Conservation (phyloP, 2,329 filamentous ascomycete species). For the Phialophora chinensis region DNA sequence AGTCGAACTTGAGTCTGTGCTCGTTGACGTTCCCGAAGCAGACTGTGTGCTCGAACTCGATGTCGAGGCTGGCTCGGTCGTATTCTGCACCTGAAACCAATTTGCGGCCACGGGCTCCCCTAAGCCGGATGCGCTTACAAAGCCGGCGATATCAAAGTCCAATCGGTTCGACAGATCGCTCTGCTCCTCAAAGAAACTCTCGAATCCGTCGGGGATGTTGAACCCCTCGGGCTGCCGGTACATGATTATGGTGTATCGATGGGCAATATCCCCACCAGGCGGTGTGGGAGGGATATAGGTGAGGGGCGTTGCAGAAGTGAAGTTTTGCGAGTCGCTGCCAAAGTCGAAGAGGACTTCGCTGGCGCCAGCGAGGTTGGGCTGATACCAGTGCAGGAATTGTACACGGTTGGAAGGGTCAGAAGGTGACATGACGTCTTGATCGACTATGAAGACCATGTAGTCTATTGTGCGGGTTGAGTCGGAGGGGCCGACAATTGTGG, state of each 20-base stretch:
- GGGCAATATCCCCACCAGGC: conserved; percentile 37
- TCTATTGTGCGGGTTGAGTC: conserved; percentile 31
- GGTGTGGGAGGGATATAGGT: conserved; percentile 44
- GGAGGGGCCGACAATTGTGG: conserved; percentile 35
- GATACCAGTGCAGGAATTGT: conserved; percentile 33
- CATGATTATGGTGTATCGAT: conserved; percentile 45
- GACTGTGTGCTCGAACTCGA: conserved; percentile 11
- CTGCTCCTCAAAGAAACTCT: conserved; percentile 40
- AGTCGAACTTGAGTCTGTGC: neutral
- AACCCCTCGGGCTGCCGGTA: conserved; percentile 42
- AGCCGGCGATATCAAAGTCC: conserved; percentile 46
- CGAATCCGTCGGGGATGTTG: conserved; percentile 43
- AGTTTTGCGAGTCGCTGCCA: conserved; percentile 19
- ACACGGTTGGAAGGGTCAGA: conserved; percentile 12
- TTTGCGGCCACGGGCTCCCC: conserved; percentile 45
- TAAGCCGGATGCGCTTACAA: conserved; percentile 45
- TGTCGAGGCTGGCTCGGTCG: conserved; percentile 9
- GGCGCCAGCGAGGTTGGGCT: conserved; percentile 32
- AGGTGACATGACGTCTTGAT: conserved; percentile 30
- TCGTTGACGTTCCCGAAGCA: neutral
- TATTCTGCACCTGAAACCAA: conserved; percentile 46
- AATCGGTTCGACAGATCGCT: conserved; percentile 33
- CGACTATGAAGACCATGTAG: conserved; percentile 36
- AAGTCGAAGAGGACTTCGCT: conserved; percentile 30
- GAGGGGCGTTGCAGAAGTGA: conserved; percentile 21